Conservation (phyloP, 2,329 filamentous ascomycete genomes). For the Pseudomassariella vexata region DNA sequence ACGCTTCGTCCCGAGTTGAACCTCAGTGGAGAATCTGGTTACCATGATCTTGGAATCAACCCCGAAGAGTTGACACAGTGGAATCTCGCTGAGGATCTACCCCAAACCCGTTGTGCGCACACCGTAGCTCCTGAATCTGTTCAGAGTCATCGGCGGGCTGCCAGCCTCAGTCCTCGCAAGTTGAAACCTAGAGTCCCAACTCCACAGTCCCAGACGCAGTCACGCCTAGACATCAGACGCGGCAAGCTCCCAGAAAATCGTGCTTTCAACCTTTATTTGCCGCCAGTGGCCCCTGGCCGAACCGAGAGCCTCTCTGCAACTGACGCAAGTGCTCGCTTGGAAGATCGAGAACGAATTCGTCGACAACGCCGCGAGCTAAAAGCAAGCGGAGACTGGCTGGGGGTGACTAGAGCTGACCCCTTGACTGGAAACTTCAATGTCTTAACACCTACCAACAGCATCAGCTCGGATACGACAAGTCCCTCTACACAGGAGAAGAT, state of each 20-base stretch:
- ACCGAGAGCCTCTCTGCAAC: conserved; percentile 10
- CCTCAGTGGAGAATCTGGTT: conserved; percentile 15
- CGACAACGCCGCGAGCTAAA: conserved; percentile 39
- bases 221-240: not conserved
- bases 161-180: not conserved
- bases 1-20: conserved; percentile 30
- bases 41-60: conserved; percentile 14
- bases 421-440: conserved; percentile 47
- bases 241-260: not conserved
- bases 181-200: not conserved
- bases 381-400: conserved; percentile 52
- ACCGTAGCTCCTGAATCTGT: too few species aligned
- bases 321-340: conserved; percentile 14
- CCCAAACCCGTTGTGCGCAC: conserved; percentile 1
- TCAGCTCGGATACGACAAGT: conserved; percentile 34
- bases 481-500: conserved; percentile 25
- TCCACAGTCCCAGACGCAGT: not conserved
- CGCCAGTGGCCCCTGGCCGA: conserved; percentile 5
- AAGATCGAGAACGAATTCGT: conserved; percentile 25
- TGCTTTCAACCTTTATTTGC: too few species aligned
- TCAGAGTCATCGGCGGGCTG: not conserved
- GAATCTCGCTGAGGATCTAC: conserved; percentile 19
- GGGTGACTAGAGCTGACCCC: conserved; percentile 53
- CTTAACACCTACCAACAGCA: conserved; percentile 38
- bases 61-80: conserved; percentile 19